phyloP scores from a whole-genome alignment of 352 stramenopile species.

The Phytopythium kandeliae region DNA sequence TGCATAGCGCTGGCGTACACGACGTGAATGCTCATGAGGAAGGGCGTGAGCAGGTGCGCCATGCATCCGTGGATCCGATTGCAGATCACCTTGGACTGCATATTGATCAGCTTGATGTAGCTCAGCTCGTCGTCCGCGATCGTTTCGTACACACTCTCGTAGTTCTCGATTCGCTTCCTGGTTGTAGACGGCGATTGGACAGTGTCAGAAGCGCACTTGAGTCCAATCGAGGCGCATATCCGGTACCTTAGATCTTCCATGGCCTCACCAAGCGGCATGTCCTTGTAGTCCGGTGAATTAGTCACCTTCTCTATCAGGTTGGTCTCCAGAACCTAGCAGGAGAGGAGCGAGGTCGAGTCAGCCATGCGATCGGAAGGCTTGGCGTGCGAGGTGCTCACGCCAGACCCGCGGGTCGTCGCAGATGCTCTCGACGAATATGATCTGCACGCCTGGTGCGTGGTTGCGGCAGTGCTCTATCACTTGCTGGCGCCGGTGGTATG shows the following conservation, averaged over 20 bases:
- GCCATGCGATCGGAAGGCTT: too few species aligned
- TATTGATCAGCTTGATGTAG: conserved; percentile 71
- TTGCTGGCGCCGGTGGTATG: conserved; percentile 22
- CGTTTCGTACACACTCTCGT: conserved; percentile 60
- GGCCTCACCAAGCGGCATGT: conserved; percentile 35
- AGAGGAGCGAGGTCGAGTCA: too few species aligned
- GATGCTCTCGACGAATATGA: conserved; percentile 85
- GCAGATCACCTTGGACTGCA: conserved; percentile 52
- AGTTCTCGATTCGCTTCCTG: conserved; percentile 57
- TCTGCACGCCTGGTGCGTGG: conserved; percentile 22
- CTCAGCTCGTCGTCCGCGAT: conserved; percentile 58
- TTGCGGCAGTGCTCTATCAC: conserved; percentile 17
- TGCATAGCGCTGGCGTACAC: conserved; percentile 14
- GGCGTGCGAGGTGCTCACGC: not conserved
- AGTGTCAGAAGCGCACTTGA: not conserved
- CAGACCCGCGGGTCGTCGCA: conserved; percentile 48
- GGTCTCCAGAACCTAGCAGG: conserved; percentile 36
- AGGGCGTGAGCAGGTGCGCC: conserved; percentile 38
- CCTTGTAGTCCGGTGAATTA: conserved; percentile 56
- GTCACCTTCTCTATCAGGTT: conserved; percentile 48
- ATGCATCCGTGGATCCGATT: conserved; percentile 48
- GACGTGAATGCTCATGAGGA: conserved; percentile 48
- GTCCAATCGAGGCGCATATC: not conserved
- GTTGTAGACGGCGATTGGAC: not conserved
- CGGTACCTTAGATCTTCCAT: conserved; percentile 45